Evolutionary conservation across 192 early-diverging fungal genomes (phyloP), one percentile per base, ranked within the genome.

Genomic region (Coemansia sp.): DNA sequence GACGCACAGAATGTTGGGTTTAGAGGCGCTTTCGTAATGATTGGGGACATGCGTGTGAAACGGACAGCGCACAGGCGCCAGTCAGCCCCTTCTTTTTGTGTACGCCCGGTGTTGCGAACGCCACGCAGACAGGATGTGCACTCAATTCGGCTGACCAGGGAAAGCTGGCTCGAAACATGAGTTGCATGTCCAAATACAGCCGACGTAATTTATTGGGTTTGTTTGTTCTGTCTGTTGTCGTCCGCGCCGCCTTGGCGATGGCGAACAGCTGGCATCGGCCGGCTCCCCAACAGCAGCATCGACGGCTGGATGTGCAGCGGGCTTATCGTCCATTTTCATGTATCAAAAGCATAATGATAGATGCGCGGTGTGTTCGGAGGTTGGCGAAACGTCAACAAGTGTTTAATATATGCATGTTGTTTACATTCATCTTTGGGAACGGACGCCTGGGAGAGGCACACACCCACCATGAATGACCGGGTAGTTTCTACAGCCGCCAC

Each of bases 401-500:
- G 40, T 18, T 43, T 43, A 43, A 43, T 43, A 43, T 43, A 43
- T 43, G 40, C 40, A 43, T 16, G n/a, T 18, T n/a, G 40, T 18
- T 43, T 18, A 12, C 40, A 43, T 43, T 43, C n/a, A n/a, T n/a
- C n/a, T n/a, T n/a, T n/a, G n/a, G n/a, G n/a, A n/a, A n/a, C n/a
- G n/a, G n/a, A n/a, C n/a, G n/a, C n/a, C n/a, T n/a, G n/a, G n/a
- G n/a, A n/a, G n/a, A n/a, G n/a, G n/a, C 30, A 31, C 33, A 2
- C 33, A 35, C 33, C 8, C 33, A 35, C 10, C 8, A 35, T 35
- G 33, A 35, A 35, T 12, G 14, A 12, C 33, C 33, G 33, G 33
- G 23, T 48, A 14, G 49, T 51, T 51, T 51, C 49, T 51, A 51
- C 49, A 30, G 28, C 25, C 29, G 49, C 28, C 47, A 48, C 47